A percentile compares a stretch with the other conserved stretches of the same genome.
Conservation (phyloP, 2,329 filamentous ascomycete species). For the Ceratocystis diversiconidia region DNA sequence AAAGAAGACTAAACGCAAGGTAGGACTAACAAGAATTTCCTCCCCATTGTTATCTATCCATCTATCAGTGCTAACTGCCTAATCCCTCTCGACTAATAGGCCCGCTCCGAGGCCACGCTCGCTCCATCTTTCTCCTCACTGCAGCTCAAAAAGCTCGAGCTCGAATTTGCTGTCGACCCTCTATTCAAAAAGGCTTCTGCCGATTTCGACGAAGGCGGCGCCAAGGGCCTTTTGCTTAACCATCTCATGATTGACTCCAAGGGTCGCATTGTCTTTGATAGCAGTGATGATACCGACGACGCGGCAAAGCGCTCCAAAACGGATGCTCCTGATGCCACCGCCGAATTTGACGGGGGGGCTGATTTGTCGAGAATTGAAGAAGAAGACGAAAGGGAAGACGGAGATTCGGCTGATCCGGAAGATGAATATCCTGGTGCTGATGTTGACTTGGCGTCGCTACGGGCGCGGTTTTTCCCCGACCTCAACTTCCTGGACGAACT, state of each 20-base stretch:
- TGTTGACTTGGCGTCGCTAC: slow-evolving; percentile 64
- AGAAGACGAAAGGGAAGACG: slow-evolving; percentile 28
- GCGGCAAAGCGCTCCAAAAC: slow-evolving; percentile 25
- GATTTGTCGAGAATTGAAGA: slow-evolving; percentile 20
- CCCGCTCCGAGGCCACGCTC: slow-evolving; percentile 81
- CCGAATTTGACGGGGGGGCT: background rate
- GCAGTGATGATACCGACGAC: slow-evolving; percentile 69
- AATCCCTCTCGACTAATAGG: slow-evolving; percentile 28
- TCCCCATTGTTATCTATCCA: background rate
- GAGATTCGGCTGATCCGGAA: slow-evolving; percentile 30
- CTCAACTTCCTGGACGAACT: slow-evolving; percentile 63
- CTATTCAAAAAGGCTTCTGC: slow-evolving; percentile 98
- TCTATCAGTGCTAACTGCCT: slow-evolving; percentile 3
- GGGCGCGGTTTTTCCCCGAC: slow-evolving; percentile 73
- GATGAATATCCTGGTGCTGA: slow-evolving; percentile 38
- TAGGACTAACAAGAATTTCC: slow-evolving; percentile 27
- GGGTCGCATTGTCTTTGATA: slow-evolving; percentile 94
- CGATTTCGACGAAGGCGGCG: slow-evolving; percentile 95
- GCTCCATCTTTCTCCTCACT: slow-evolving; percentile 76
- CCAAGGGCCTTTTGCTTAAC: slow-evolving; percentile 86
- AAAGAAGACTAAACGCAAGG: slow-evolving; percentile 56
- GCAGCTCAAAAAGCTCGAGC: slow-evolving; percentile 91
- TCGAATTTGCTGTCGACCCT: slow-evolving; percentile 92
- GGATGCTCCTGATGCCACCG: slow-evolving; percentile 21
- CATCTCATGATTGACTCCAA: slow-evolving; percentile 89